phyloP scores from a whole-genome alignment of 257 asterid species.

The Misopates orontium region DNA sequence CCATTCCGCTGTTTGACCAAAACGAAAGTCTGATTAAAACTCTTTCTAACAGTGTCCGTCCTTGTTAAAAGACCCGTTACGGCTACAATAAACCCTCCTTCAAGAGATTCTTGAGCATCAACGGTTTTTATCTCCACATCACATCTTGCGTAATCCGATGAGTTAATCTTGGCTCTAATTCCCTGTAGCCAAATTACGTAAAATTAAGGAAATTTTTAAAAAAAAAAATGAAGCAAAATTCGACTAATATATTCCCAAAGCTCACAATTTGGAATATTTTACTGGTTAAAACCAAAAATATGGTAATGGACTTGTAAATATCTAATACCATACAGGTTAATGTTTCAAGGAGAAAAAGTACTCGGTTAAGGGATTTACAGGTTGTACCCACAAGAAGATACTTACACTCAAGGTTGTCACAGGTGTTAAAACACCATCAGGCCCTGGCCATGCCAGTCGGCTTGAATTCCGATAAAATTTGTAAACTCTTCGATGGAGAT shows the following conservation, averaged over 20 bases:
- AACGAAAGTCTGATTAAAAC: conserved; percentile 58
- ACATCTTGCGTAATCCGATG: conserved; percentile 46
- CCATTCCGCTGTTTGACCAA: conserved; percentile 56
- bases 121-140: conserved; percentile 27
- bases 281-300: no score
- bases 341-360: no score
- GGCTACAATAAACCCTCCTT: conserved; percentile 47
- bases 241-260: background rate
- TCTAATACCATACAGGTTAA: no score
- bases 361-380: no score
- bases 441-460: conserved; percentile 39
- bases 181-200: conserved; percentile 48
- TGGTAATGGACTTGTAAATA: no score
- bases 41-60: conserved; percentile 31
- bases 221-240: background rate
- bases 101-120: conserved; percentile 48
- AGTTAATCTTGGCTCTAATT: conserved; percentile 50
- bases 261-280: no score
- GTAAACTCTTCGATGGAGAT: conserved; percentile 35
- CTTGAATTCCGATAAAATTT: conserved; percentile 56
- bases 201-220: background rate
- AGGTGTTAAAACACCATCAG: conserved; percentile 33
- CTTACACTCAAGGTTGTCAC: conserved; percentile 48
- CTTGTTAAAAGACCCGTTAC: conserved; percentile 46
- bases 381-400: background rate